A percentile compares a stretch with the other conserved stretches of the same genome.
Conservation (phyloP, 257 asterid genomes). For the Dorcoceras hygrometricum region DNA sequence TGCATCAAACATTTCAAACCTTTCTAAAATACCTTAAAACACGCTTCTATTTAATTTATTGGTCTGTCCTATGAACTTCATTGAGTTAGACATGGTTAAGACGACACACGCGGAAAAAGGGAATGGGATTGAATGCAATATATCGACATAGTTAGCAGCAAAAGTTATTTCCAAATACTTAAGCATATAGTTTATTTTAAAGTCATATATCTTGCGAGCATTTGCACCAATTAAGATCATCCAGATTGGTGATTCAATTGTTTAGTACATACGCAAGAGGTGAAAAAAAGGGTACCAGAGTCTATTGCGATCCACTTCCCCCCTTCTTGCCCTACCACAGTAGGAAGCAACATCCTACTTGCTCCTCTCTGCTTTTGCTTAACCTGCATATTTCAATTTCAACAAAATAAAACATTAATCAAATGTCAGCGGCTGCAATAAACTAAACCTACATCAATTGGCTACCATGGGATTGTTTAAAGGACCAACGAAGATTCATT, state of each 20-base stretch:
- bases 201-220: background rate
- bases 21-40: background rate
- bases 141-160: background rate
- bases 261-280: background rate
- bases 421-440: slow-evolving; percentile 7
- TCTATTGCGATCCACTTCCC: slow-evolving; percentile 95
- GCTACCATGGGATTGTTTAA: background rate
- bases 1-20: slow-evolving; percentile 1
- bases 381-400: slow-evolving; percentile 58
- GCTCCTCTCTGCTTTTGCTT: slow-evolving; percentile 95
- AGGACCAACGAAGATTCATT: background rate
- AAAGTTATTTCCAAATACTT: background rate
- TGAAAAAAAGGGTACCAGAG: slow-evolving; percentile 48
- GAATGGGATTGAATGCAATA: background rate
- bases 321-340: slow-evolving; percentile 90
- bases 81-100: background rate
- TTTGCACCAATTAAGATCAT: background rate
- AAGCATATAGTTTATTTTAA: background rate
- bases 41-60: background rate
- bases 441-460: background rate
- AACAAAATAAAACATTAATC: slow-evolving; percentile 21
- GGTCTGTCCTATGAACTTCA: background rate
- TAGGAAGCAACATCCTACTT: slow-evolving; percentile 74
- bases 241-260: slow-evolving; percentile 4
- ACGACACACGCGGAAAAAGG: too few species aligned